Percentiles rank a stretch among this genome's conserved stretches.
Evolutionary conservation across 1,284 basidiomycete species (phyloP).

Genomic region (Earliella scabrosa): DNA sequence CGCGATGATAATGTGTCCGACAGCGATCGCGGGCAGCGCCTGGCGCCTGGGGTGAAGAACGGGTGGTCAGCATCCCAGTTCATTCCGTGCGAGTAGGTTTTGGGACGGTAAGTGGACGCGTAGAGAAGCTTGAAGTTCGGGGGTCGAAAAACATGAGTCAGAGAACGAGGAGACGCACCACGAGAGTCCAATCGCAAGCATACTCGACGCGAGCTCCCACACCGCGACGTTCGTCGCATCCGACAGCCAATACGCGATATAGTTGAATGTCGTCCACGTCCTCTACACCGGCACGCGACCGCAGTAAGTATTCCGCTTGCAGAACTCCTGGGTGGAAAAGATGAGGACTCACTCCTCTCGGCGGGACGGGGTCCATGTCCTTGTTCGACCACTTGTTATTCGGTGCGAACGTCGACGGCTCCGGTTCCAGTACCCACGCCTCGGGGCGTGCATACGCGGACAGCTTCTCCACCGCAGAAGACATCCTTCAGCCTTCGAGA

Average conservation of each 20-base stretch:
- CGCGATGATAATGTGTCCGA: constrained; percentile 63
- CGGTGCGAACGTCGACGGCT: constrained; percentile 55
- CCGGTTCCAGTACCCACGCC: constrained; percentile 53
- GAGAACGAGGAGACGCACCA: constrained; percentile 43
- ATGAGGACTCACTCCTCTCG: constrained; percentile 31
- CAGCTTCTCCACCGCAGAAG: constrained; percentile 7
- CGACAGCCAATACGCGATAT: constrained; percentile 68
- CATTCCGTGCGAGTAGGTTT: too few relatives aligned
- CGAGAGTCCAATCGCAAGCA: constrained; percentile 68
- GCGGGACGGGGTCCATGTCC: constrained; percentile 76
- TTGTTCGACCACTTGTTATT: constrained; percentile 66
- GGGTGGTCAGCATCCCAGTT: neutral
- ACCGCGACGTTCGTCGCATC: constrained; percentile 57
- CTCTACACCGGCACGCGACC: constrained; percentile 31
- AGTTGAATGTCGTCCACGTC: constrained; percentile 70
- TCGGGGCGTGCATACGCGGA: constrained; percentile 30
- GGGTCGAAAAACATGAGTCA: neutral
- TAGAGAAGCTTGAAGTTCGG: too few relatives aligned
- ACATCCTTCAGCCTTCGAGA: neutral
- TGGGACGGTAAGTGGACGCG: neutral
- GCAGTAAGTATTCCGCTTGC: neutral
- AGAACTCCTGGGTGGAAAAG: neutral
- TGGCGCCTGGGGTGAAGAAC: constrained; percentile 47
- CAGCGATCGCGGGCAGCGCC: constrained; percentile 64
- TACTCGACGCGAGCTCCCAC: constrained; percentile 57